phyloP scores from a whole-genome alignment of 148 eudicot genomes.

The Polygonum maritimum region DNA sequence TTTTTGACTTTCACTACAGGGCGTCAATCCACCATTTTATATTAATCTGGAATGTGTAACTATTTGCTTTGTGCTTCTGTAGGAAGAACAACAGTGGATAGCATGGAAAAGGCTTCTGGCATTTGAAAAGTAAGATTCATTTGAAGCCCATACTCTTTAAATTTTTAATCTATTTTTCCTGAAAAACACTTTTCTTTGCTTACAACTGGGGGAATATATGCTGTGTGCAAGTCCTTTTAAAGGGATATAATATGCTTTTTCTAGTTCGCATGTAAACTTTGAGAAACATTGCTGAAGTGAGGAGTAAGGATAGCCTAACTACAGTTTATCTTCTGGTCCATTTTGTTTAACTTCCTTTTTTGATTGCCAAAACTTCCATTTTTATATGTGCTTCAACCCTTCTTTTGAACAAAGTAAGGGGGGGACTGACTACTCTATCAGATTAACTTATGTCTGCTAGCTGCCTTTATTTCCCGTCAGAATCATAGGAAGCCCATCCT shows the following conservation, averaged over 20 bases:
- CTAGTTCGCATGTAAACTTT: not conserved
- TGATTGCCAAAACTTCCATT: not conserved
- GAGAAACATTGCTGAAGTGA: not conserved
- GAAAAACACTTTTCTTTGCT: not conserved
- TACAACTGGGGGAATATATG: not conserved
- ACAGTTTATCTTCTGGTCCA: not conserved
- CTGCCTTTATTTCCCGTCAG: not conserved
- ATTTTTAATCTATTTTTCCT: not conserved
- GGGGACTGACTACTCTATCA: not conserved
- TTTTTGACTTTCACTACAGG: not conserved
- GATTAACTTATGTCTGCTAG: not conserved
- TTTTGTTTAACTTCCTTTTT: too few species aligned
- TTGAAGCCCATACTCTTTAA: not conserved
- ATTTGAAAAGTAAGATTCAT: constrained; percentile 72
- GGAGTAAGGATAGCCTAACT: not conserved
- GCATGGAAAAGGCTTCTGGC: constrained; percentile 84
- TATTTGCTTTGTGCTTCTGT: constrained; percentile 1
- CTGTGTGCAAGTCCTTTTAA: not conserved
- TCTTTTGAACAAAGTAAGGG: not conserved
- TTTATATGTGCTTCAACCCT: not conserved
- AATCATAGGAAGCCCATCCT: not conserved
- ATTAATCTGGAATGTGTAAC: not conserved
- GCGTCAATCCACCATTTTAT: not conserved
- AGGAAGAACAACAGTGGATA: constrained; percentile 96
- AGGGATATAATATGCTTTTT: not conserved